phyloP scores from a whole-genome alignment of 2,329 filamentous ascomycete genomes.

The Plenodomus lindquistii region DNA sequence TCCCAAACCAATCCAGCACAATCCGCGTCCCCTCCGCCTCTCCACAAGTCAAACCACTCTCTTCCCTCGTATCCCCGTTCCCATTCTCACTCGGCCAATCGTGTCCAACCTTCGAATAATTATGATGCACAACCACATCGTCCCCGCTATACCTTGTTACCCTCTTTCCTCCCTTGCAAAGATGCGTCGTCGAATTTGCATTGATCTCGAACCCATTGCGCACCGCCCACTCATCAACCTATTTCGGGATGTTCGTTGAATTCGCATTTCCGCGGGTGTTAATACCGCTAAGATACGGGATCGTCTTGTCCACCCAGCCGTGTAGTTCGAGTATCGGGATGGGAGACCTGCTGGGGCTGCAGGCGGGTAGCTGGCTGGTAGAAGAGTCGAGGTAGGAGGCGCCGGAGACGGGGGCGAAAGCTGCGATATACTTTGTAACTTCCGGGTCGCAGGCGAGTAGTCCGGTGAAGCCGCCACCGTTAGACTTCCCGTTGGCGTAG shows the following conservation, averaged over 20 bases:
- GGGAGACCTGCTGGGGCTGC: constrained; percentile 28
- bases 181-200: constrained; percentile 29
- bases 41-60: constrained; percentile 28
- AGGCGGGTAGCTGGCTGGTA: constrained; percentile 27
- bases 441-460: constrained; percentile 53
- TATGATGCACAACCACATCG: constrained; percentile 46
- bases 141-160: constrained; percentile 31
- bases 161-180: constrained; percentile 35
- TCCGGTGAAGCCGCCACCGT: constrained; percentile 58
- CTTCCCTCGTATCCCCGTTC: constrained; percentile 28
- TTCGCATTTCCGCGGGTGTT: constrained; percentile 26
- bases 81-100: constrained; percentile 46
- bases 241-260: constrained; percentile 25
- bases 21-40: constrained; percentile 38
- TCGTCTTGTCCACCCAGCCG: constrained; percentile 47
- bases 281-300: constrained; percentile 46
- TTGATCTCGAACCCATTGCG: constrained; percentile 36
- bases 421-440: constrained; percentile 51
- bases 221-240: constrained; percentile 45
- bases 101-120: constrained; percentile 45
- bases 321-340: constrained; percentile 53
- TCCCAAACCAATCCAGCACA: constrained; percentile 37
- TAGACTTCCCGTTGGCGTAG: constrained; percentile 58
- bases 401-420: constrained; percentile 55
- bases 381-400: constrained; percentile 48